Evolutionary conservation across 768 basidiomycete species (phyloP), one percentile per base, ranked within the genome.

Genomic region (Mycena crocata): DNA sequence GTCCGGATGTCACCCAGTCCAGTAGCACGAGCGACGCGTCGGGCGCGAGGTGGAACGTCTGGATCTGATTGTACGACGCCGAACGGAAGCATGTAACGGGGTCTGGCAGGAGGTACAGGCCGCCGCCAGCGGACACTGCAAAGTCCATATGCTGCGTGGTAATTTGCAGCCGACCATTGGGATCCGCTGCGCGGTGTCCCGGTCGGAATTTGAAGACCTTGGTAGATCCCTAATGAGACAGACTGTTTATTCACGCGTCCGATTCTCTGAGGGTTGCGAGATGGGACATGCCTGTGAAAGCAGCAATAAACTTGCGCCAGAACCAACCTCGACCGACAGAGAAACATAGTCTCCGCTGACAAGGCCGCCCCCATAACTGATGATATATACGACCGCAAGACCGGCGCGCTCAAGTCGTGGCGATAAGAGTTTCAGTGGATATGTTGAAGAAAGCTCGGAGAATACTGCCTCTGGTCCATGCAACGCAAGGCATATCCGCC

Each of bases 1-100:
- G 87, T 14, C 97, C 97, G 4, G 93, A 93, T 1, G 95, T 98
- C 62, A 95, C 81, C 94, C 96, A 98, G 75, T 98, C 97, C 19
- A 99, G 85, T 1, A 96, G 77, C 44, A 94, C 84, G 10, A 90
- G 80, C 15, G 92, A 93, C 12, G 91, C 85, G 45, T 83, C 83
- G 13, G 72, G 72, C 12, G 84, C 83, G 37, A 98, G 83, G 59
- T 83, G 80, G 78, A 98, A 95, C 44, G 83, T 89, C 82, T 99
- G 97, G 3, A 82, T 80, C 75, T 98, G 96, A 64, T 86, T 85
- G 79, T 99, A 99, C 0, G 86, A 87, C 10, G 97, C 93, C 24
- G 85, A 83, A 30, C 87, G 87, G 81, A 97, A 99, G 78, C 96
- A 98, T 24, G 96, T 95, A 51, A 98, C 94, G 26, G 96, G 94